These are phyloP conservation scores for Firmiana major DNA, from an alignment of 345 rosid species.

Conservation along the genomic window DNA sequence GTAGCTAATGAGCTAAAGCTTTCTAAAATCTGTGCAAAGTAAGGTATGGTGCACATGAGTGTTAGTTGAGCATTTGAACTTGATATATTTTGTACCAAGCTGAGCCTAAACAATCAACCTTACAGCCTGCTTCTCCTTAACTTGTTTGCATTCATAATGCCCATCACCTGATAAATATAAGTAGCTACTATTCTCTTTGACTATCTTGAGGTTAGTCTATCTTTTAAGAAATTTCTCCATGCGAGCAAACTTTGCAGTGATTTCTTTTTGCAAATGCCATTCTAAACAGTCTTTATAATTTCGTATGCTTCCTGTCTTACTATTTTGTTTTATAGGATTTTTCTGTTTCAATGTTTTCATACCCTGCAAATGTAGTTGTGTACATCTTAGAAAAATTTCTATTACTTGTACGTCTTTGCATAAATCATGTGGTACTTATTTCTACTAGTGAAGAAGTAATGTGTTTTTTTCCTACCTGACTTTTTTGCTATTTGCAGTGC, in stretches of 20 bases:
- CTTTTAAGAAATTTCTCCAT: neutral
- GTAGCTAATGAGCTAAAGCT: neutral
- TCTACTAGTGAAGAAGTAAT: neutral
- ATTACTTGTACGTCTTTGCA: neutral
- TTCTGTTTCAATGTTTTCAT: neutral
- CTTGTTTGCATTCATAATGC: neutral
- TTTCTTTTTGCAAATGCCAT: neutral
- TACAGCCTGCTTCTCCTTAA: neutral
- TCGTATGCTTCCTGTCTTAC: neutral
- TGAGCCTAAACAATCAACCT: neutral
- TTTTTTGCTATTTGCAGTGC: conserved; percentile 30
- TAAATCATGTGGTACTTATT: neutral
- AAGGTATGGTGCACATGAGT: neutral
- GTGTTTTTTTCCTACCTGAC: neutral
- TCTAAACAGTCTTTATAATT: neutral
- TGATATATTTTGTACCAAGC: neutral
- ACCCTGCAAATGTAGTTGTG: neutral
- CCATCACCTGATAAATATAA: neutral
- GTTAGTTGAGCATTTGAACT: neutral
- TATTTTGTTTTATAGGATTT: neutral
- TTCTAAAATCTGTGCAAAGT: neutral
- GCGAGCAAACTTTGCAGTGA: neutral
- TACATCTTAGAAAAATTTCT: neutral
- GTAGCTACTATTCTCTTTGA: neutral
- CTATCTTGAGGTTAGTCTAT: neutral